Conservation (phyloP, 2,329 filamentous ascomycete species). For the Aspergillus neoniger region DNA sequence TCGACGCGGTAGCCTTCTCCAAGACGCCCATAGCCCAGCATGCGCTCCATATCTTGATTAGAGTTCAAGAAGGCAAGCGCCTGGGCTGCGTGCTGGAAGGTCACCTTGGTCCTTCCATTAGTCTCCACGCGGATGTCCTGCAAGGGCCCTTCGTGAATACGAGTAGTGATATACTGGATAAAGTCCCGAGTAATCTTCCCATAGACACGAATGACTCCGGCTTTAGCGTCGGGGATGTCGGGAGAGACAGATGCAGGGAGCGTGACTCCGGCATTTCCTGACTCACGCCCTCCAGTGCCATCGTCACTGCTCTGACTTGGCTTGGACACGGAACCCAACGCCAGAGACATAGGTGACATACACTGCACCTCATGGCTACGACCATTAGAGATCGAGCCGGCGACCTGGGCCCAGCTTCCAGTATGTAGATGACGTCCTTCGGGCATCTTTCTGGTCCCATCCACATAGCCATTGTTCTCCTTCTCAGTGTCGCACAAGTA, state of each 20-base stretch:
- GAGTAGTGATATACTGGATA: constrained; percentile 35
- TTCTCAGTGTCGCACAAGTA: constrained; percentile 19
- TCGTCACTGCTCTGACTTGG: constrained; percentile 21
- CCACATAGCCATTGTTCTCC: constrained; percentile 6
- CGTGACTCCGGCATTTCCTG: constrained; percentile 5
- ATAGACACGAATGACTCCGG: constrained; percentile 30
- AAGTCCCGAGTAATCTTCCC: constrained; percentile 28
- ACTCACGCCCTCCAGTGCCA: background rate
- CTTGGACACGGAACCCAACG: constrained; percentile 19
- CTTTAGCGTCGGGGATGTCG: constrained; percentile 29
- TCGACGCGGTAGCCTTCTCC: constrained; percentile 35
- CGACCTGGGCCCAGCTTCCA: constrained; percentile 28
- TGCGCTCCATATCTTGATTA: constrained; percentile 30
- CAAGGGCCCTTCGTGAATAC: constrained; percentile 43
- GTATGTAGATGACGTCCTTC: constrained; percentile 9
- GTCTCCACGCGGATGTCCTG: constrained; percentile 40
- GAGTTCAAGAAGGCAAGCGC: constrained; percentile 38
- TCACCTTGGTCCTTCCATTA: constrained; percentile 35
- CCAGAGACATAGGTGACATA: constrained; percentile 18
- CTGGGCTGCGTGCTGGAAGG: constrained; percentile 42
- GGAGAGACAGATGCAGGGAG: constrained; percentile 11
- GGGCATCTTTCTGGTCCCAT: constrained; percentile 10
- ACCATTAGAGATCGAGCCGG: constrained; percentile 11
- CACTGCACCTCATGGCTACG: constrained; percentile 17
- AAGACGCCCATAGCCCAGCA: constrained; percentile 36